Evolutionary conservation across 495 filamentous ascomycete species (phyloP), one percentile per base, ranked within the genome.

Genomic region (Podospora pseudoanserina): DNA sequence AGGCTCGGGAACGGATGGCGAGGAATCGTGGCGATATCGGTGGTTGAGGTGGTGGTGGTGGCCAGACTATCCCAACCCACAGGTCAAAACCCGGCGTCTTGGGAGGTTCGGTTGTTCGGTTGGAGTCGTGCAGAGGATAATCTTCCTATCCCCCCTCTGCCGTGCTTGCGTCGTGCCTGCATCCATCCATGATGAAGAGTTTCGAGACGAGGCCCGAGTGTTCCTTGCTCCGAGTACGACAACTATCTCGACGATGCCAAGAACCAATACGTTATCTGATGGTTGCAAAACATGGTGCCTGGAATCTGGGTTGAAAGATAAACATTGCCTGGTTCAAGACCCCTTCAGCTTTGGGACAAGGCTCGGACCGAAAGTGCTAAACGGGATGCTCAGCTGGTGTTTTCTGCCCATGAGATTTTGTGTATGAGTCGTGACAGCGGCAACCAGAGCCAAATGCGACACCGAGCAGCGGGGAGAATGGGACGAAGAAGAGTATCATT

Each of bases 381-480:
- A 49, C 7, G 39, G 39, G 39, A 13, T 18, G 5, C 39, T 49
- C 39, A 49, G 39, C 56, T 58, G 56, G 56, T 58, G 56, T 4
- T 58, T 18, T 58, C 19, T 6, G 7, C 19, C n/a, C 6, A 18
- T 20, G n/a, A 58, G n/a, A 20, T 58, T 58, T 58, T 58, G 7
- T 16, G 1, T 27, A 49, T 0, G 20, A 28, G 23, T 61, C 26
- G 20, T 61, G 59, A 61, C 59, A 61, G 59, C 59, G 59, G 59
- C 27, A 61, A 28, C 26, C 23, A 61, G 9, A 26, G 39, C 59
- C 59, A 61, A 61, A 61, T 61, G 59, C 59, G 59, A 61, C 59
- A 61, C 59, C 59, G 59, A 61, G 39, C 39, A 49, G 39, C 39
- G 39, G 39, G 39, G 39, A 49, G 39, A 49, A 49, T 18, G 39